These are phyloP conservation scores for Clathrospora elynae DNA, from an alignment of 2,329 filamentous ascomycete species.

Conservation along the genomic window DNA sequence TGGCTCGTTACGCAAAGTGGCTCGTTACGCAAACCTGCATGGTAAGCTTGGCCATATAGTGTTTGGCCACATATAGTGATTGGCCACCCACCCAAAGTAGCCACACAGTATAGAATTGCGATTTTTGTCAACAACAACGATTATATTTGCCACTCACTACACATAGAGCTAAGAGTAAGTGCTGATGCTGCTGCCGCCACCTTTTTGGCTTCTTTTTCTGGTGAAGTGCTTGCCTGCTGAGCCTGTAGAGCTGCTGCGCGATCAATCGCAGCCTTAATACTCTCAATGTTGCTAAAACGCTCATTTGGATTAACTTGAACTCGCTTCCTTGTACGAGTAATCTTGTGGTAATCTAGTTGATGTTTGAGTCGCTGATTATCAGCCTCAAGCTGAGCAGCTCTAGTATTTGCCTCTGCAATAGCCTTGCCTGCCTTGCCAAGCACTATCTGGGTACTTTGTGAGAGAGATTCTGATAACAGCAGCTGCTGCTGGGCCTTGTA, in stretches of 20 bases:
- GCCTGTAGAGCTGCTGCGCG: slow-evolving; percentile 2
- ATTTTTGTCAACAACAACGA: slow-evolving; percentile 3
- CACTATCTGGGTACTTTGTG: not conserved
- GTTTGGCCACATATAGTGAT: not conserved
- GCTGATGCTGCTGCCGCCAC: slow-evolving; percentile 7
- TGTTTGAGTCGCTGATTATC: slow-evolving; percentile 15
- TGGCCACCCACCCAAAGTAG: not conserved
- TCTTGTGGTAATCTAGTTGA: slow-evolving; percentile 9
- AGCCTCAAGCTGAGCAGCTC: slow-evolving; percentile 9
- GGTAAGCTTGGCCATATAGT: not conserved
- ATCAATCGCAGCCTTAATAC: slow-evolving; percentile 8
- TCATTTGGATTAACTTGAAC: slow-evolving; percentile 20
- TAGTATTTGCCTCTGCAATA: slow-evolving; percentile 10
- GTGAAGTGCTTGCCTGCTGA: not conserved
- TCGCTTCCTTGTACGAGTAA: slow-evolving; percentile 3
- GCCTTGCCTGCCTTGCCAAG: slow-evolving; percentile 15
- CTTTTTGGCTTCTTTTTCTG: slow-evolving; percentile 7
- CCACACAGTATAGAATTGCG: not conserved
- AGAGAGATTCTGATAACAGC: not conserved
- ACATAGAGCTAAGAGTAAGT: slow-evolving; percentile 9
- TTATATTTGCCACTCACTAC: slow-evolving; percentile 16
- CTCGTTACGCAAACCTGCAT: no score
- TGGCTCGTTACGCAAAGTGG: no score
- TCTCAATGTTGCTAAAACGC: slow-evolving; percentile 14
- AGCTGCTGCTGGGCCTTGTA: slow-evolving; percentile 6